A percentile compares a stretch with the other conserved stretches of the same genome.
Conservation (phyloP, 1,139 yeast genomes). For the Hansenula lynferdii region DNA sequence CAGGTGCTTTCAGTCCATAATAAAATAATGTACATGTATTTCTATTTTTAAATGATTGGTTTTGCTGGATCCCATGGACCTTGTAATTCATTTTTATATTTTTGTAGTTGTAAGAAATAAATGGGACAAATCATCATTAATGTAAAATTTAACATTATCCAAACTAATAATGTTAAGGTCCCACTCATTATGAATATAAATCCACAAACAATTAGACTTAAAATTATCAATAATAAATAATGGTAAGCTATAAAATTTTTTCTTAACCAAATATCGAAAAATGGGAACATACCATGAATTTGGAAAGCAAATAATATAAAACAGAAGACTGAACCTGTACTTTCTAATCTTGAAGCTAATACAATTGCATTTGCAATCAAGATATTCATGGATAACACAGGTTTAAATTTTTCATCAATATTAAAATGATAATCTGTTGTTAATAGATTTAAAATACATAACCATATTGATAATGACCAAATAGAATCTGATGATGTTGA, state of each 20-base stretch:
- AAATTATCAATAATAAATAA: conserved; percentile 19
- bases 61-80: conserved; percentile 95
- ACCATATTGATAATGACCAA: conserved; percentile 86
- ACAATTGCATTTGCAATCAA: conserved; percentile 86
- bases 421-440: conserved; percentile 21
- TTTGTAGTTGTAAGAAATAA: conserved; percentile 66
- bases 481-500: conserved; percentile 93
- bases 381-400: conserved; percentile 38
- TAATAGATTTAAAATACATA: conserved; percentile 47
- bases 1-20: conserved; percentile 68
- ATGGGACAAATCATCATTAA: conserved; percentile 61
- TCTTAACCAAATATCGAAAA: conserved; percentile 58
- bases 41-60: conserved; percentile 38
- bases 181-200: conserved; percentile 37
- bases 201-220: conserved; percentile 19
- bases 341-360: conserved; percentile 73
- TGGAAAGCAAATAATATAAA: conserved; percentile 73
- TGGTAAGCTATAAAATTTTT: conserved; percentile 30
- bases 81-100: conserved; percentile 80
- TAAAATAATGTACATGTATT: neutral
- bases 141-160: conserved; percentile 44
- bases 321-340: conserved; percentile 76
- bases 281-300: conserved; percentile 67
- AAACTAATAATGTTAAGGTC: conserved; percentile 35
- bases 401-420: conserved; percentile 24